Percentiles rank a stretch among this genome's conserved stretches.
Conservation (phyloP, 208 protist species). For the Trypanosoma scelopori region DNA sequence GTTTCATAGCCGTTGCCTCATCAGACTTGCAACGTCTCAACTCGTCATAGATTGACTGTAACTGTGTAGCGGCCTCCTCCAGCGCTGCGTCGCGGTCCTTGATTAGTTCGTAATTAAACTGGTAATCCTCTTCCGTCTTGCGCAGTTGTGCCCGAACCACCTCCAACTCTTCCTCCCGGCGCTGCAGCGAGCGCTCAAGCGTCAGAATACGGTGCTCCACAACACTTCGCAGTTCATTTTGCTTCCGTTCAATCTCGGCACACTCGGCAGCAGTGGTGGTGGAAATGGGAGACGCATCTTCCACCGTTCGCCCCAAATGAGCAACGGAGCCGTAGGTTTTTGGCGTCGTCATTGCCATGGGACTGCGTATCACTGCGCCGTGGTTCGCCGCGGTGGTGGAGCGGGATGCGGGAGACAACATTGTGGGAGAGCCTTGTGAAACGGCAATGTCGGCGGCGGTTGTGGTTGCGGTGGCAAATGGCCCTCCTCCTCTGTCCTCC, state of each 20-base stretch:
- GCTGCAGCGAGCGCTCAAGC: constrained; percentile 56
- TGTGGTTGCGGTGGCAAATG: neutral
- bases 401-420: constrained; percentile 9
- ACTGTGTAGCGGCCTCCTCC: constrained; percentile 75
- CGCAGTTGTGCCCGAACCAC: constrained; percentile 53
- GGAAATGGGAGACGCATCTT: constrained; percentile 17
- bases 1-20: constrained; percentile 32
- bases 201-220: constrained; percentile 73
- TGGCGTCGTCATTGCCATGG: constrained; percentile 18
- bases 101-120: constrained; percentile 90
- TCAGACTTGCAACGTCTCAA: constrained; percentile 58
- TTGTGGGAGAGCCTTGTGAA: neutral
- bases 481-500: neutral
- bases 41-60: constrained; percentile 79
- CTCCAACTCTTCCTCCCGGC: constrained; percentile 69
- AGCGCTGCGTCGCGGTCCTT: constrained; percentile 80
- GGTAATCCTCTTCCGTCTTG: constrained; percentile 86
- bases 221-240: constrained; percentile 75
- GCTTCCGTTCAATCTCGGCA: constrained; percentile 80
- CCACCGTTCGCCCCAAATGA: neutral
- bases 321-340: neutral
- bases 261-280: constrained; percentile 45
- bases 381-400: neutral
- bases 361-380: constrained; percentile 26
- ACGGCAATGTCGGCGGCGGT: neutral